A percentile compares a stretch with the other conserved stretches of the same genome.
Conservation (phyloP, 306 rosid genomes). For the Acacia crassicarpa region DNA sequence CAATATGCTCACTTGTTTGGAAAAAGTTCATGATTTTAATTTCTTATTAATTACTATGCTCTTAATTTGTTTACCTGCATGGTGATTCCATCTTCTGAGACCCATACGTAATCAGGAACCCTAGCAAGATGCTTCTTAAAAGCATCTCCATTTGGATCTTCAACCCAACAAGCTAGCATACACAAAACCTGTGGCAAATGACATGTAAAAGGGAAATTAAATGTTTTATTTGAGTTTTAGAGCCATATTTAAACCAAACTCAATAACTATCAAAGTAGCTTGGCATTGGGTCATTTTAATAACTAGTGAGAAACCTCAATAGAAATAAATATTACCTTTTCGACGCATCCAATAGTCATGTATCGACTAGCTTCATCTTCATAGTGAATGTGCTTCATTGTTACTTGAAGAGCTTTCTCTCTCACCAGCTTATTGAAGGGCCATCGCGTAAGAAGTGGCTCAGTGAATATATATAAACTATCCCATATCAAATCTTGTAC, state of each 20-base stretch:
- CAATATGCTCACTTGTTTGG: no score
- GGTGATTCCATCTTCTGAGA: constrained; percentile 79
- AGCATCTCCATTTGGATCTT: constrained; percentile 71
- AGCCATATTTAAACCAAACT: neutral
- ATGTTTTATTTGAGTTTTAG: neutral
- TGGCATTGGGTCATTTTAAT: neutral
- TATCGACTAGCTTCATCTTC: constrained; percentile 74
- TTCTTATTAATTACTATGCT: no score
- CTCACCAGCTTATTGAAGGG: constrained; percentile 62
- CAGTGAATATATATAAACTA: constrained; percentile 48
- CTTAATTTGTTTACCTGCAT: constrained; percentile 33
- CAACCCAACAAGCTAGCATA: constrained; percentile 83
- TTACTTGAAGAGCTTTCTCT: constrained; percentile 38
- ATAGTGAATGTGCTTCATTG: constrained; percentile 78
- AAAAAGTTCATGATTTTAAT: no score
- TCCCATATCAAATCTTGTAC: constrained; percentile 77
- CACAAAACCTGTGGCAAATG: constrained; percentile 43
- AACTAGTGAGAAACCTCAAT: no score
- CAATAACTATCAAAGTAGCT: neutral
- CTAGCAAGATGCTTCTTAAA: constrained; percentile 74
- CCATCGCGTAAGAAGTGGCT: constrained; percentile 77
- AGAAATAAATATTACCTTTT: constrained; percentile 45
- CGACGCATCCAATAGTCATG: constrained; percentile 59
- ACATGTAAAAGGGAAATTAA: neutral
- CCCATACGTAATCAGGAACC: constrained; percentile 67